Base-by-base conservation (phyloP, 495 filamentous ascomycete genomes). In the Glutinoglossum americanum region DNA sequence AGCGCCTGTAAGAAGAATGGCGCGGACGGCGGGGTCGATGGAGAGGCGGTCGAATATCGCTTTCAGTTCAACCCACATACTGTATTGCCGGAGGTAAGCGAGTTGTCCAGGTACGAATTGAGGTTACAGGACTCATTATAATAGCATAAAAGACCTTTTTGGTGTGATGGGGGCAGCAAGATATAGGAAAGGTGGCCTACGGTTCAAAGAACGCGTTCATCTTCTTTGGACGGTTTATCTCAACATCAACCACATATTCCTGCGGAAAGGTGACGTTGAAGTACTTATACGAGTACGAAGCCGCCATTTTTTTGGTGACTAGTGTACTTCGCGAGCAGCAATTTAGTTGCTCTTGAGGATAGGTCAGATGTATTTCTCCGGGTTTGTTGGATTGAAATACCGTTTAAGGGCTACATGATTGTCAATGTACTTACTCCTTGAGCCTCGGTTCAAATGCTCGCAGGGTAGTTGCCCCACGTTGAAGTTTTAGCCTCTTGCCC, bases 211-310 rank as follows among this genome's bases (percentile, higher is more conserved):
- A 97, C 57, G 92, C 81, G 69, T 98, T 98, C 66, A 95, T 72
- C 72, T 95, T 96, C 55, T 80, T 69, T 0, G 90, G 80, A 8
- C 92, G 80, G 73, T 94, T 89, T 72, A 94, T 95, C 67, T 96
- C 84, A 54, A 98, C 88, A 67, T 94, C 87, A 10, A 85, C 87
- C 41, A 96, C 86, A 71, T 80, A 80, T 57, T 82, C 72, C 15
- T 67, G 62, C 0, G 89, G 87, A 57, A 82, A 82, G 23, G 76
- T 76, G 60, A 96, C 72, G 57, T 80, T 79, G 77, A 92, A 97
- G 74, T 90, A 74, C 59, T 84, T 72, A 72, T 57, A 57, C 32
- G n/a, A 19, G 27, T 47, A 48, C 9, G 37, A 13, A 41, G 37
- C 13, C 15, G 5, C 37, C 37, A 41, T 41, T 11, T 11, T 41